These are phyloP conservation scores for Tuber melanosporum DNA, from an alignment of 495 filamentous ascomycete species.

Conservation along the genomic window DNA sequence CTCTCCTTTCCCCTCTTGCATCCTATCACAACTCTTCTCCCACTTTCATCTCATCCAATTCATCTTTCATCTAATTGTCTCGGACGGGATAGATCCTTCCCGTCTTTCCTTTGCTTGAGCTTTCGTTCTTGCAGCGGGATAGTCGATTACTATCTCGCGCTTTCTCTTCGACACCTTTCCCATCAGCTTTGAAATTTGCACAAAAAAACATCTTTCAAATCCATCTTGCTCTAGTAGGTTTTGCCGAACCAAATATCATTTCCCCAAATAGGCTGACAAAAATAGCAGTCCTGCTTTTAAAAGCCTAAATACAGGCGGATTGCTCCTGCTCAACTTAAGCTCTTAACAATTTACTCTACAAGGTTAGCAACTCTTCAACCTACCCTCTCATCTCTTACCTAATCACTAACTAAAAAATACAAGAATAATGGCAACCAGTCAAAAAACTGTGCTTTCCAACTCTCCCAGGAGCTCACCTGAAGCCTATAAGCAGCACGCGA, in stretches of 20 bases:
- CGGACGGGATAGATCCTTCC: constrained; percentile 13
- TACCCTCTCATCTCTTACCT: constrained; percentile 5
- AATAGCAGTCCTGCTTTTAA: neutral
- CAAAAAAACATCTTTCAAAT: neutral
- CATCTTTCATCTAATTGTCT: constrained; percentile 24
- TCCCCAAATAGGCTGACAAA: neutral
- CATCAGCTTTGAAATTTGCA: neutral
- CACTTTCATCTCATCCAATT: constrained; percentile 23
- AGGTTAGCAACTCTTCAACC: constrained; percentile 3
- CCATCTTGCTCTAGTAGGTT: neutral
- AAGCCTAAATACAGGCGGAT: neutral
- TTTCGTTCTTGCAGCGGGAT: constrained; percentile 33
- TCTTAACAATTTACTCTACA: constrained; percentile 5
- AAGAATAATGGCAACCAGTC: constrained; percentile 20
- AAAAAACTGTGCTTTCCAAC: constrained; percentile 18
- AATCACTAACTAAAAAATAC: constrained; percentile 9
- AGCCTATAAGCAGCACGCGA: constrained; percentile 12
- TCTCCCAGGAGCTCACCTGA: constrained; percentile 28
- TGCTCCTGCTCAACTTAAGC: neutral
- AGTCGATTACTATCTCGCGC: constrained; percentile 1
- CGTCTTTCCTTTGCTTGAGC: constrained; percentile 32
- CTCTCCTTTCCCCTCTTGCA: constrained; percentile 10
- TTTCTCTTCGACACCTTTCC: neutral
- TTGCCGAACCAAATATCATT: neutral
- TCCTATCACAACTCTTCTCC: constrained; percentile 12